Base-by-base conservation (phyloP, 805 yeast species). In the Komagataella mondaviorum region DNA sequence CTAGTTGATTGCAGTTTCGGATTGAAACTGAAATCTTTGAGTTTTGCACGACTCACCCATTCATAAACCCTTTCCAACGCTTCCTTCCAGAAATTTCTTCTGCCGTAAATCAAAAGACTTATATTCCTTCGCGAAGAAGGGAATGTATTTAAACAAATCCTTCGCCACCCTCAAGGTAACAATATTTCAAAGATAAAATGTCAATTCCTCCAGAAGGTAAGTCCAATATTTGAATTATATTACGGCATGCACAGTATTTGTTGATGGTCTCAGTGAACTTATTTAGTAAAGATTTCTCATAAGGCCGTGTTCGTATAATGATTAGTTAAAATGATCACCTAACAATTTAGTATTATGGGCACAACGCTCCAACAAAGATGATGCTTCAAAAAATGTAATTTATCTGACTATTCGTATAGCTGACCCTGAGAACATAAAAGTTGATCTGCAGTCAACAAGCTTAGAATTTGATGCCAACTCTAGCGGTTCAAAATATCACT, bases 351-450 rank as follows among this genome's bases (percentile, higher is more conserved):
- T 88, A 45, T 73, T 81, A 64, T 91, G 99, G 99, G 98, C 99
- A 10, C 99, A 91, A 73, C 87, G 99, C 69, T 88, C 96, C 51
- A 81, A 75, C 62, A 83, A 74, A n/a, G 67, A 74, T 3, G 95
- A 83, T 44, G 76, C 78, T 8, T 72, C 77, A 30, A 90, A 87
- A 68, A 91, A 91, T 67, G 62, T 88, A 44, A 59, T 93, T 18
- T 85, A 75, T 65, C 67, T 91, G 52, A 89, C 96, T 0, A 76
- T 91, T 51, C 75, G 77, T 54, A 80, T 87, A 24, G 75, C 81
- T 22, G 96, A 90, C 64, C 79, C 90, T 23, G 74, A 69, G 49
- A 69, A 78, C 52, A 77, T 83, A 46, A 73, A 79, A 54, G 70
- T 88, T 52, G 79, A 81, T 50, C 71, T 89, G 56, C 80, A 85